Conservation (phyloP, 441 rosid genomes). For the Arabidopsis hybrid region DNA sequence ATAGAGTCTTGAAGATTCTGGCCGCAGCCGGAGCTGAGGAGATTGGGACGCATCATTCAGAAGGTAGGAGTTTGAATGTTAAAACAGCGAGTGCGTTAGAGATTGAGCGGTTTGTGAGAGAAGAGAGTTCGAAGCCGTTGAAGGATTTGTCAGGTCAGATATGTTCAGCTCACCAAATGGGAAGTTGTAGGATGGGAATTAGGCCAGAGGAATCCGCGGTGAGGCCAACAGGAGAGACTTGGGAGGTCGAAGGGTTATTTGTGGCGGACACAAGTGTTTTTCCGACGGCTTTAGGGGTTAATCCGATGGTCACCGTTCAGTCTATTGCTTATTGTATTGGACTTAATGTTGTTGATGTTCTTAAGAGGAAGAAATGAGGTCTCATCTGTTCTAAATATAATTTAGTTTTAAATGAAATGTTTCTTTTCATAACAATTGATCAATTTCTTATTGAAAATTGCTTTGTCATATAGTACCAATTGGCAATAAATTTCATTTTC, state of each 20-base stretch:
- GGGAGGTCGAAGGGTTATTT: constrained; percentile 78
- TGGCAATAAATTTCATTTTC: neutral
- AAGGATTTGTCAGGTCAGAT: constrained; percentile 56
- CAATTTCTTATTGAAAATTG: neutral
- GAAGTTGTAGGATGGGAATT: constrained; percentile 85
- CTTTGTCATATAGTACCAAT: neutral
- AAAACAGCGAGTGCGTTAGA: constrained; percentile 50
- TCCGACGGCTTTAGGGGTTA: constrained; percentile 88
- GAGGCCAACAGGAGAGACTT: constrained; percentile 75
- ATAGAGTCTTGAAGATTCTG: constrained; percentile 65
- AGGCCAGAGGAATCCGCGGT: constrained; percentile 66
- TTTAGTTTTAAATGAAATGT: neutral
- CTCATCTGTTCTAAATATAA: neutral
- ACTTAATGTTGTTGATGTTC: constrained; percentile 60
- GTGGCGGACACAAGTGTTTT: constrained; percentile 85
- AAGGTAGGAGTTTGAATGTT: constrained; percentile 62
- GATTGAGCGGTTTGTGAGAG: constrained; percentile 64
- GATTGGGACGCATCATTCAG: constrained; percentile 70
- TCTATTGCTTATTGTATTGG: constrained; percentile 83
- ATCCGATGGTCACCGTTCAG: constrained; percentile 90
- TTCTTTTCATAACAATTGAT: neutral
- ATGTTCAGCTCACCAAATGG: constrained; percentile 93
- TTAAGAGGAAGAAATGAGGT: constrained; percentile 50
- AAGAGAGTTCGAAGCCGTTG: constrained; percentile 63
- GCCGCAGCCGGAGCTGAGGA: constrained; percentile 87